Conservation (phyloP, 805 yeast species). For the Yarrowia deformans region DNA sequence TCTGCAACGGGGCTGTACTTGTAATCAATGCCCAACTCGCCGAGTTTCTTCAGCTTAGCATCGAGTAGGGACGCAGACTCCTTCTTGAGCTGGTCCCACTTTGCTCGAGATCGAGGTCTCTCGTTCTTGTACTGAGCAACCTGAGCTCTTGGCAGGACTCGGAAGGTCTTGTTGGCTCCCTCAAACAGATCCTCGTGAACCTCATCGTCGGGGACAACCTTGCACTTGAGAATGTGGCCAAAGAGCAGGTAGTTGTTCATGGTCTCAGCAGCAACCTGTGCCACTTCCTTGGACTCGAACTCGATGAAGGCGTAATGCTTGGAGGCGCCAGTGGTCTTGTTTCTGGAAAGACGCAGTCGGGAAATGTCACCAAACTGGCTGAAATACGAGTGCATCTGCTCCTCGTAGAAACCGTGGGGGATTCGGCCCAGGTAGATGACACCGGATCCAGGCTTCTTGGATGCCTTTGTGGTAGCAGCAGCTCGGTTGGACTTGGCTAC, state of each 20-base stretch:
- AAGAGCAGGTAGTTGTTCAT: conserved; percentile 93
- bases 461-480: conserved; percentile 10
- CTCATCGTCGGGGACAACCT: conserved; percentile 56
- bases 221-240: conserved; percentile 84
- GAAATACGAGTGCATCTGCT: conserved; percentile 73
- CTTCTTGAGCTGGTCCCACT: conserved; percentile 63
- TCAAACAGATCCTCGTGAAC: conserved; percentile 61
- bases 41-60: conserved; percentile 59
- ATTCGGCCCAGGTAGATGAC: conserved; percentile 89
- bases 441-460: conserved; percentile 51
- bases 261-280: conserved; percentile 88
- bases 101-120: conserved; percentile 61
- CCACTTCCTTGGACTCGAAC: conserved; percentile 75
- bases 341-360: conserved; percentile 82
- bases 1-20: conserved; percentile 40
- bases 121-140: conserved; percentile 63
- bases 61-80: conserved; percentile 55
- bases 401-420: conserved; percentile 91
- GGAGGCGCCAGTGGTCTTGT: conserved; percentile 86
- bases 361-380: conserved; percentile 87
- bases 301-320: conserved; percentile 93
- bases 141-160: conserved; percentile 65
- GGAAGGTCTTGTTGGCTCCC: conserved; percentile 63
- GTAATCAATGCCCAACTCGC: conserved; percentile 66
- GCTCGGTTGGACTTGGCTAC: conserved; percentile 37